Percentiles rank a stretch among this genome's conserved stretches.
Evolutionary conservation across 371 early-diverging fungal genomes (phyloP).

Genomic region (Mitosporidium daphniae): DNA sequence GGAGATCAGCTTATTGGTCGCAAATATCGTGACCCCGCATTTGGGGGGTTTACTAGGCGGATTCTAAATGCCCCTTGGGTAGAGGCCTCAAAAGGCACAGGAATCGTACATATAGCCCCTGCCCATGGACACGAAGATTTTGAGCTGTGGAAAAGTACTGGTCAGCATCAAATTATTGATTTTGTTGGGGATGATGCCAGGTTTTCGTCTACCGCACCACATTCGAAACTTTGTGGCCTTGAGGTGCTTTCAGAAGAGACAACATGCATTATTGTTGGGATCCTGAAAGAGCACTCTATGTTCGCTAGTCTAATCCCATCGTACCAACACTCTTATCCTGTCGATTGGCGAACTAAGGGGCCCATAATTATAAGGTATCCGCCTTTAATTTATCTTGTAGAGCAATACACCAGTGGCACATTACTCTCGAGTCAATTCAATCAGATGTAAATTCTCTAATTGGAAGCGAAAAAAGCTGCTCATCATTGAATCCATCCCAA

Average conservation of each 20-base stretch:
- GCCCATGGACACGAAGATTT: conserved; percentile 82
- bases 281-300: conserved; percentile 8
- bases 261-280: conserved; percentile 14
- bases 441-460: no score
- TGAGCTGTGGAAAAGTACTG: conserved; percentile 17
- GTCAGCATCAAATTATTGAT: conserved; percentile 14
- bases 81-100: conserved; percentile 38
- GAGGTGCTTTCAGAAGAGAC: conserved; percentile 20
- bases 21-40: no score
- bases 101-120: conserved; percentile 62
- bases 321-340: conserved; percentile 41
- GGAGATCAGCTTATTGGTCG: no score
- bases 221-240: conserved; percentile 16
- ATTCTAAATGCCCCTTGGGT: conserved; percentile 33
- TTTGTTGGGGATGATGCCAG: conserved; percentile 35
- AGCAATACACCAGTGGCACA: no score
- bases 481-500: no score
- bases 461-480: no score
- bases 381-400: no score
- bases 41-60: no score
- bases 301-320: conserved; percentile 5
- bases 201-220: conserved; percentile 28
- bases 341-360: conserved; percentile 57
- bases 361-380: conserved; percentile 46
- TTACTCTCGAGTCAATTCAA: no score